These are phyloP conservation scores for Xylariaceae sp. DNA, from an alignment of 2,329 filamentous ascomycete species.

Conservation along the genomic window DNA sequence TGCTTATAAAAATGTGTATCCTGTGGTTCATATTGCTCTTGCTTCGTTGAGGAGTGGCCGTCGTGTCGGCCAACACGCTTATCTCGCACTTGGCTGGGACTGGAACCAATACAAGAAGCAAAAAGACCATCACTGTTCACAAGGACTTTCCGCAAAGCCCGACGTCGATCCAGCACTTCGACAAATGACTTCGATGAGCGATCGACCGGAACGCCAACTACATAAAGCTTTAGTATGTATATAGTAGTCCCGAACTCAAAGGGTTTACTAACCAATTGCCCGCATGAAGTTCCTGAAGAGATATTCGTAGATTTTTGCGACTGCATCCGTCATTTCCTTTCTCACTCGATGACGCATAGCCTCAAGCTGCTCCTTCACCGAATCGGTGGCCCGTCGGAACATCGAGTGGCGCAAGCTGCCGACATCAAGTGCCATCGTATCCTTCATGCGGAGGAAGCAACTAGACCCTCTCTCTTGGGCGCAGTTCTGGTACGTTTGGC, in stretches of 20 bases:
- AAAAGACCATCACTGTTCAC: too few relatives aligned
- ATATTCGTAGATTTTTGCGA: slow-evolving; percentile 7
- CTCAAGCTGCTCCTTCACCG: slow-evolving; percentile 36
- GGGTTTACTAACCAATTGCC: background rate
- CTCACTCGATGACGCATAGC: slow-evolving; percentile 26
- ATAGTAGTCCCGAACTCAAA: background rate
- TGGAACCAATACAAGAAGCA: too few relatives aligned
- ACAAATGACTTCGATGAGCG: slow-evolving; percentile 4
- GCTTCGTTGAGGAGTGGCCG: too few relatives aligned
- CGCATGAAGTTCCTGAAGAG: background rate
- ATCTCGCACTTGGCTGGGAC: too few relatives aligned
- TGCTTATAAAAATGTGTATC: too few relatives aligned
- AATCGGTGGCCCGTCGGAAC: slow-evolving; percentile 42
- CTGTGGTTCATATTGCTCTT: too few relatives aligned
- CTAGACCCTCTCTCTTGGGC: slow-evolving; percentile 39
- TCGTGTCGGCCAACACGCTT: too few relatives aligned
- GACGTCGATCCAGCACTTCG: slow-evolving; percentile 10
- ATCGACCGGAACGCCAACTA: slow-evolving; percentile 15
- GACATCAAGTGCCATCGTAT: slow-evolving; percentile 42
- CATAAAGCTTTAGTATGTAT: slow-evolving; percentile 6
- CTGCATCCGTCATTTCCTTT: slow-evolving; percentile 6
- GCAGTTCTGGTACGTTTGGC: slow-evolving; percentile 40
- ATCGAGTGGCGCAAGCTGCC: slow-evolving; percentile 36
- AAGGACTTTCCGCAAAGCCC: slow-evolving; percentile 3
- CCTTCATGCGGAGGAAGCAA: slow-evolving; percentile 48